These are phyloP conservation scores for Anastatica hierochuntica DNA, from an alignment of 345 rosid species.

Conservation along the genomic window DNA sequence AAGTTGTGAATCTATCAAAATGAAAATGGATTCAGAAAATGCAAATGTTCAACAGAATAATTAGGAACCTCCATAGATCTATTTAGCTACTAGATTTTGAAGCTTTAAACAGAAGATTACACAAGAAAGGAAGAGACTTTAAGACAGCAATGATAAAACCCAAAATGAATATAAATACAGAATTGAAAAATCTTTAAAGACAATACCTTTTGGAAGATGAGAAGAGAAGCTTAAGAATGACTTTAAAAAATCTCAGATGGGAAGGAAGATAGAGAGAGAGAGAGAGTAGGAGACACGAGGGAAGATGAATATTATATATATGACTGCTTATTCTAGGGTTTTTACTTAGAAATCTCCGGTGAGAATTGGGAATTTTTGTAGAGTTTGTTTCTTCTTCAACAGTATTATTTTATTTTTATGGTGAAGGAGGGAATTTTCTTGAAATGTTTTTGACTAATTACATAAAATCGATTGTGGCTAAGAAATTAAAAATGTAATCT, in stretches of 20 bases:
- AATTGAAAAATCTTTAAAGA: too few species aligned
- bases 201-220: slow-evolving; percentile 14
- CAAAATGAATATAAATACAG: not conserved
- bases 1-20: too few species aligned
- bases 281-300: slow-evolving; percentile 5
- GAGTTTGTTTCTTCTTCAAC: not conserved
- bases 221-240: slow-evolving; percentile 9
- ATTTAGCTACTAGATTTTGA: not conserved
- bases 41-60: too few species aligned
- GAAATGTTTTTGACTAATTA: too few species aligned
- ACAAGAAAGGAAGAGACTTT: not conserved
- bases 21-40: too few species aligned
- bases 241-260: slow-evolving; percentile 17
- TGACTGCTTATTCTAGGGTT: slow-evolving; percentile 8
- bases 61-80: slow-evolving; percentile 6
- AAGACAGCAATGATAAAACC: not conserved
- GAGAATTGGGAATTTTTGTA: slow-evolving; percentile 9
- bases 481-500: not conserved
- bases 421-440: too few species aligned
- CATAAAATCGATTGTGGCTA: not conserved
- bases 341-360: slow-evolving; percentile 25
- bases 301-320: not conserved
- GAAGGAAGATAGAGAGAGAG: not conserved
- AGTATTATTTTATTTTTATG: too few species aligned
- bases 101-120: not conserved